Conservation (phyloP, 116 monocot genomes). For the Posidonia oceanica region DNA sequence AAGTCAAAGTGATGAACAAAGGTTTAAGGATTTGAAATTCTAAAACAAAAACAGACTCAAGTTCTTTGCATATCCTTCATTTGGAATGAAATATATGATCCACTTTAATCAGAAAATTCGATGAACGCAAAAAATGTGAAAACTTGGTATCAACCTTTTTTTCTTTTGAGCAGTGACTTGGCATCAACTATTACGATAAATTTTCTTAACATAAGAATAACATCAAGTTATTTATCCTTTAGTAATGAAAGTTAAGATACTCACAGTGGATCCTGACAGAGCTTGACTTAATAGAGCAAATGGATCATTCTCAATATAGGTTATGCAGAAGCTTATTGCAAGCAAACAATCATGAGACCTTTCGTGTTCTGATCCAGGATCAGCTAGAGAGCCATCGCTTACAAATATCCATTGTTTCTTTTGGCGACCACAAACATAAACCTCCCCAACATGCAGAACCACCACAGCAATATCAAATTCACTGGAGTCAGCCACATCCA, state of each 20-base stretch:
- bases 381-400: constrained; percentile 52
- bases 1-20: too few species aligned
- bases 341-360: constrained; percentile 36
- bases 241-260: constrained; percentile 10
- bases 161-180: not conserved
- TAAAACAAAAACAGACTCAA: too few species aligned
- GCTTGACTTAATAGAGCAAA: constrained; percentile 32
- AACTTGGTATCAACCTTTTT: not conserved
- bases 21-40: too few species aligned
- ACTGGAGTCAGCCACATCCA: constrained; percentile 28
- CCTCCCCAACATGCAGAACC: constrained; percentile 71
- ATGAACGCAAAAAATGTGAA: not conserved
- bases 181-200: not conserved
- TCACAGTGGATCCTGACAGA: constrained; percentile 58
- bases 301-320: constrained; percentile 34
- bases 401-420: constrained; percentile 93
- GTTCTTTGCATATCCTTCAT: too few species aligned
- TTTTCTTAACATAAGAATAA: not conserved
- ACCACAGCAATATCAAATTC: constrained; percentile 89
- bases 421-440: constrained; percentile 37
- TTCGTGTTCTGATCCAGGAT: constrained; percentile 19
- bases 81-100: not conserved
- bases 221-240: not conserved
- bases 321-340: constrained; percentile 58
- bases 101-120: not conserved